These are phyloP conservation scores for Hygrocybe punicea DNA, from an alignment of 768 basidiomycete species.

Conservation along the genomic window DNA sequence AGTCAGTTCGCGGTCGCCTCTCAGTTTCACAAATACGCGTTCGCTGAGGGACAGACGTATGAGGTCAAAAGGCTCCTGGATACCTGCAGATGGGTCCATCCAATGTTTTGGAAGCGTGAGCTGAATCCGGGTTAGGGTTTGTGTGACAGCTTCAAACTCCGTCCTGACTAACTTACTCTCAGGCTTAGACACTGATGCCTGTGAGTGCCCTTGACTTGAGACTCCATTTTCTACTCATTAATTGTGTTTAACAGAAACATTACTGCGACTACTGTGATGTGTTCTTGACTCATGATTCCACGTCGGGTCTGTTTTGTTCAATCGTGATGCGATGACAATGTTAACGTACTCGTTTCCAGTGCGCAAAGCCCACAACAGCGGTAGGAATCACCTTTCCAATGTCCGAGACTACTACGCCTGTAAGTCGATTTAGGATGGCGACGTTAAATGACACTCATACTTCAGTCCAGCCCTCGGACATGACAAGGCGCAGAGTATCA, in stretches of 20 bases:
- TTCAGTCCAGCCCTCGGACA: constrained; percentile 67
- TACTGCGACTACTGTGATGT: constrained; percentile 95
- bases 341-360: constrained; percentile 45
- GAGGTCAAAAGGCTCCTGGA: constrained; percentile 96
- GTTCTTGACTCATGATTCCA: constrained; percentile 90
- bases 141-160: constrained; percentile 29
- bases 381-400: constrained; percentile 94
- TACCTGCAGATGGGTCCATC: constrained; percentile 74
- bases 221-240: neutral
- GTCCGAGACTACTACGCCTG: constrained; percentile 97
- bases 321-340: neutral
- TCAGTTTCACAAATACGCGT: constrained; percentile 95
- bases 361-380: constrained; percentile 97
- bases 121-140: constrained; percentile 24
- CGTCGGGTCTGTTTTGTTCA: constrained; percentile 60
- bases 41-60: constrained; percentile 95
- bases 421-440: constrained; percentile 24
- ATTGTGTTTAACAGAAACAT: constrained; percentile 61
- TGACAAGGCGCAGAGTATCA: constrained; percentile 97
- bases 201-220: constrained; percentile 1
- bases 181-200: neutral
- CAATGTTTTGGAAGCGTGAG: constrained; percentile 10
- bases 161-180: too few relatives aligned
- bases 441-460: constrained; percentile 8
- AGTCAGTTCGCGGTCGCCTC: constrained; percentile 88